A percentile compares a stretch with the other conserved stretches of the same genome.
These are phyloP conservation scores for Leptographium radiaticola DNA, from an alignment of 2,329 filamentous ascomycete species.

Conservation along the genomic window DNA sequence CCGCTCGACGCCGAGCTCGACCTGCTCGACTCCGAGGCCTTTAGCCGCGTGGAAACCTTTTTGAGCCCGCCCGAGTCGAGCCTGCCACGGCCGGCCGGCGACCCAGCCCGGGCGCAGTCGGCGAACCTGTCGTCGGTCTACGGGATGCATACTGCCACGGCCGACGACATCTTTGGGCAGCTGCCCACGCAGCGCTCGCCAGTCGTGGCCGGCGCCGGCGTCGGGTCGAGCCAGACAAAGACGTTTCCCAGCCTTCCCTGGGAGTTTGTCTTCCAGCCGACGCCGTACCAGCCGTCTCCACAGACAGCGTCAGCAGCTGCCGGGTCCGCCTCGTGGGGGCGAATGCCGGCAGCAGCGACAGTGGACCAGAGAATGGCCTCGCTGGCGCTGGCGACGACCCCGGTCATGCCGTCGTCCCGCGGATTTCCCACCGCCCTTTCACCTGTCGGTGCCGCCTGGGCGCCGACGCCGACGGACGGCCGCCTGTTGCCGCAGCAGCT, in stretches of 20 bases:
- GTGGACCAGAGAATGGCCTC: neutral
- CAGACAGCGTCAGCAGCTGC: neutral
- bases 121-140: conserved; percentile 27
- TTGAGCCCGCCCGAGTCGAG: conserved; percentile 28
- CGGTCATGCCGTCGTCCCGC: conserved; percentile 1
- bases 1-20: conserved; percentile 7
- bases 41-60: conserved; percentile 35
- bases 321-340: neutral
- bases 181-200: conserved; percentile 21
- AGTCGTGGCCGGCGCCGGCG: conserved; percentile 16
- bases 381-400: neutral
- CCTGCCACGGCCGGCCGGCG: neutral
- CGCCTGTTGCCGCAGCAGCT: conserved; percentile 7
- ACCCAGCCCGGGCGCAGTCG: neutral
- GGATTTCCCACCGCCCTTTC: conserved; percentile 11
- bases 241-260: conserved; percentile 34
- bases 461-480: neutral
- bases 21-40: conserved; percentile 25
- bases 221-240: conserved; percentile 11
- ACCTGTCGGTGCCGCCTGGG: conserved; percentile 5
- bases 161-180: conserved; percentile 35
- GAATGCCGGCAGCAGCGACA: neutral
- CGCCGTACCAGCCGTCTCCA: neutral
- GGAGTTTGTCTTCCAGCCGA: conserved; percentile 15
- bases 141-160: conserved; percentile 39